Conservation (phyloP, 164 flowering plant species). For the Vitis riparia region DNA sequence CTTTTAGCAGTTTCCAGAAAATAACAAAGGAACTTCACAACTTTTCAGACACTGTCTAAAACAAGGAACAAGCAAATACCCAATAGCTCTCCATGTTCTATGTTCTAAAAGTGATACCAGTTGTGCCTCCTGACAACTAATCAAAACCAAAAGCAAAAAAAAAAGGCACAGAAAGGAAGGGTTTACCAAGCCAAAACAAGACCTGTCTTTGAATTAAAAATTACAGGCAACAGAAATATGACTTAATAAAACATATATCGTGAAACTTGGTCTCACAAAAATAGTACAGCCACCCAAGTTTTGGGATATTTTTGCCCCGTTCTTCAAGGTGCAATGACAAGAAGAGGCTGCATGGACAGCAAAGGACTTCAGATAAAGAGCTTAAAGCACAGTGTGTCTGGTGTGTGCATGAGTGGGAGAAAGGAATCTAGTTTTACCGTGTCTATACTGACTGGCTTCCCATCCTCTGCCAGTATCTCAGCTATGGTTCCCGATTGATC, state of each 20-base stretch:
- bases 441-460: conserved; percentile 67
- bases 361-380: neutral
- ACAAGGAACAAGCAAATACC: too few relatives aligned
- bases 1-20: too few relatives aligned
- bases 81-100: too few relatives aligned
- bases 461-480: conserved; percentile 55
- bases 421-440: conserved; percentile 33
- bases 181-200: too few relatives aligned
- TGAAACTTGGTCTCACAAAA: neutral
- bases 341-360: conserved; percentile 49
- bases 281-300: neutral
- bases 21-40: too few relatives aligned
- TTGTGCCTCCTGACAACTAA: too few relatives aligned
- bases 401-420: conserved; percentile 1
- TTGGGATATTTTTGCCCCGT: neutral
- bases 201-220: neutral
- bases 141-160: too few relatives aligned
- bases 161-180: too few relatives aligned
- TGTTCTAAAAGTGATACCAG: too few relatives aligned
- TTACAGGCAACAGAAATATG: conserved; percentile 1
- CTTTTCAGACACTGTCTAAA: too few relatives aligned
- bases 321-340: conserved; percentile 50
- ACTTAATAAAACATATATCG: neutral
- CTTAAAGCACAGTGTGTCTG: neutral
- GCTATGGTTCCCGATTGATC: conserved; percentile 61